A percentile compares a stretch with the other conserved stretches of the same genome.
phyloP scores from a whole-genome alignment of 805 yeast species.

The Sugiyamaella marilandica region DNA sequence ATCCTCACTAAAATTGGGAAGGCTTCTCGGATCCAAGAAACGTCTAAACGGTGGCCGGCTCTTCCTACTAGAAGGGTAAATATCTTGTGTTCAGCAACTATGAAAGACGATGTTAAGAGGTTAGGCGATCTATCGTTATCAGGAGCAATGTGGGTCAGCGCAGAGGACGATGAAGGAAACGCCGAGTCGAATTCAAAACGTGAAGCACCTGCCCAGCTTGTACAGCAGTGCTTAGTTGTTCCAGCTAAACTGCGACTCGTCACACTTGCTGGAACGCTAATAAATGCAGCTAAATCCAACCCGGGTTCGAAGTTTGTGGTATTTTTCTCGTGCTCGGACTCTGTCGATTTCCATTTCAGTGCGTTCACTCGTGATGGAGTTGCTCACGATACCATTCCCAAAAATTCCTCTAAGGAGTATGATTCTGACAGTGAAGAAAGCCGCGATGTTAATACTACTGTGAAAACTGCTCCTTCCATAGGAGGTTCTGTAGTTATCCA shows the following conservation, averaged over 20 bases:
- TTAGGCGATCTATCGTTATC: constrained; percentile 73
- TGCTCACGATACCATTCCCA: constrained; percentile 1
- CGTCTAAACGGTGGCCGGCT: constrained; percentile 41
- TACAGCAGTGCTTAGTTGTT: constrained; percentile 73
- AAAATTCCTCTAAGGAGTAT: constrained; percentile 16
- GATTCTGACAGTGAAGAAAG: constrained; percentile 32
- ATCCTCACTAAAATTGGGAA: constrained; percentile 59
- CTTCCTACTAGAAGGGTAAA: constrained; percentile 71
- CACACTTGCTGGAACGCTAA: constrained; percentile 63
- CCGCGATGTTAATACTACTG: constrained; percentile 35
- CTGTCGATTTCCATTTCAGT: constrained; percentile 89
- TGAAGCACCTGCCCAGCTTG: constrained; percentile 85
- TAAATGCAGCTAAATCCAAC: constrained; percentile 31
- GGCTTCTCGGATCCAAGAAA: constrained; percentile 38
- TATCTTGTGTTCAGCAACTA: constrained; percentile 90
- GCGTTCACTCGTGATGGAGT: constrained; percentile 60
- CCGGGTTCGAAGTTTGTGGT: constrained; percentile 46
- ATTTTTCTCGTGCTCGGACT: constrained; percentile 89
- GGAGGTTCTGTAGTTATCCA: constrained; percentile 46
- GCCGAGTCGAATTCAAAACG: constrained; percentile 10
- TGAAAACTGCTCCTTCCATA: constrained; percentile 50
- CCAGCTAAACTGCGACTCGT: constrained; percentile 92
- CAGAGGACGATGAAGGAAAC: constrained; percentile 31
- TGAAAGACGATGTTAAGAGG: constrained; percentile 72
- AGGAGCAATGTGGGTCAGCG: constrained; percentile 65